Base-by-base conservation (phyloP, 345 rosid species). In the Linum tenue region DNA sequence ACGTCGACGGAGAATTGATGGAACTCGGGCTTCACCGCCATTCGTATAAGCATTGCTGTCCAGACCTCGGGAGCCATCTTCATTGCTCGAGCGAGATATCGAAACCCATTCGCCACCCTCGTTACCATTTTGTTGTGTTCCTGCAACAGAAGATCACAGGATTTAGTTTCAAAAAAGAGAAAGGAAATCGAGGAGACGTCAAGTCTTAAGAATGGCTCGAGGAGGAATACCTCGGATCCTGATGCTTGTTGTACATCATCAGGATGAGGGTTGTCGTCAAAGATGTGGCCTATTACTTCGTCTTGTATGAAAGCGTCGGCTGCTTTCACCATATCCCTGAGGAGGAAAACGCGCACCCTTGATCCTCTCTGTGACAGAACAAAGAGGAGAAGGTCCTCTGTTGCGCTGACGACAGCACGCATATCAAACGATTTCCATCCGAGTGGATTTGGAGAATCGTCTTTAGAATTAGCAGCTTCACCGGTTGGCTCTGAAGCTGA, bases 371-470 rank as follows among this genome's bases (percentile, higher is more conserved):
- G 87, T 57, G 97, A 85, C 48, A 90, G 69, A 71, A 88, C 85
- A 82, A 92, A 92, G 62, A 76, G 75, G 39, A 90, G 76, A 61
- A 92, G 89, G 79, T 90, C 97, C 78, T 94, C 99, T 44, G 99
- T 86, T 8, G 97, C 96, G 4, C 90, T 71, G 62, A 90, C 95
- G 70, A 92, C 97, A 62, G 97, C 76, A 38, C 80, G 86, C 80
- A 84, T 88, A 76, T 92, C 88, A 41, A 92, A 90, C 40, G 97
- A 88, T 81, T 85, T 94, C 81, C 96, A 81, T 66, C 79, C 84
- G 35, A 75, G 66, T 39, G 81, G 64, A 62, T 65, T 71, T 62
- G 81, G 78, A 38, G 73, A 59, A 22, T 60, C 69, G 50, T 62
- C 77, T 55, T 64, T 67, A 6, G 80, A 67, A 31, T 74, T 67